phyloP scores from a whole-genome alignment of 2,329 filamentous ascomycete species.

The Pseudogymnoascus sp. region DNA sequence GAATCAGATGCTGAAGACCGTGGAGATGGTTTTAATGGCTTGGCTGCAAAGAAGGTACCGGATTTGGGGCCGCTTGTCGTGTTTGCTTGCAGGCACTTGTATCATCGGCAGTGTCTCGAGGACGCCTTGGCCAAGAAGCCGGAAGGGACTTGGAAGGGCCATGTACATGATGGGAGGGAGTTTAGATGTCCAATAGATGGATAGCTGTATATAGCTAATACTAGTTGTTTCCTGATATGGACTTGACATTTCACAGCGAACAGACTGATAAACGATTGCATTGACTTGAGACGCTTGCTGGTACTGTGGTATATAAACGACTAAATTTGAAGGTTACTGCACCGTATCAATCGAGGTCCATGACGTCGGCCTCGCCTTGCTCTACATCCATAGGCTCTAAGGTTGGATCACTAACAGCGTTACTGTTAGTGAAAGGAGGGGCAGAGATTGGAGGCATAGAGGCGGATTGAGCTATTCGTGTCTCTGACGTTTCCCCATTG shows the following conservation, averaged over 20 bases:
- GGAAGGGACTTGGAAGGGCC: slow-evolving; percentile 44
- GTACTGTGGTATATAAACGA: neutral
- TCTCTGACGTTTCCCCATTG: neutral
- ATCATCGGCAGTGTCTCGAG: slow-evolving; percentile 62
- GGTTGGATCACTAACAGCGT: neutral
- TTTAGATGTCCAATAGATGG: slow-evolving; percentile 34
- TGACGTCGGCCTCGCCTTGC: neutral
- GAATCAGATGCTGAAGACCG: slow-evolving; percentile 36
- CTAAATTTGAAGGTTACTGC: neutral
- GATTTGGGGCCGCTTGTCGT: slow-evolving; percentile 58
- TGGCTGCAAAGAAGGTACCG: slow-evolving; percentile 33
- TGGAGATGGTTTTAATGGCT: slow-evolving; percentile 20
- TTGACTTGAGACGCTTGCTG: neutral
- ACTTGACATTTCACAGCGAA: neutral
- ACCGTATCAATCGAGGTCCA: slow-evolving; percentile 8
- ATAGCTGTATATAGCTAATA: slow-evolving; percentile 18
- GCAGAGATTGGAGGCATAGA: neutral
- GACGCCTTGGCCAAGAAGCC: slow-evolving; percentile 47
- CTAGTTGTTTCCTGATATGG: neutral
- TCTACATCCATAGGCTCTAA: slow-evolving; percentile 1
- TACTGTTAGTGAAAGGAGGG: neutral
- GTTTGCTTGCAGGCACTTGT: slow-evolving; percentile 62
- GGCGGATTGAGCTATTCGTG: neutral
- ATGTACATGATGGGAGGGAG: slow-evolving; percentile 42
- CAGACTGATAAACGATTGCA: neutral